Percentiles rank a stretch among this genome's conserved stretches.
These are phyloP conservation scores for Yamadazyma spencermartinsiae DNA, from an alignment of 1,139 yeast genomes.

Conservation along the genomic window DNA sequence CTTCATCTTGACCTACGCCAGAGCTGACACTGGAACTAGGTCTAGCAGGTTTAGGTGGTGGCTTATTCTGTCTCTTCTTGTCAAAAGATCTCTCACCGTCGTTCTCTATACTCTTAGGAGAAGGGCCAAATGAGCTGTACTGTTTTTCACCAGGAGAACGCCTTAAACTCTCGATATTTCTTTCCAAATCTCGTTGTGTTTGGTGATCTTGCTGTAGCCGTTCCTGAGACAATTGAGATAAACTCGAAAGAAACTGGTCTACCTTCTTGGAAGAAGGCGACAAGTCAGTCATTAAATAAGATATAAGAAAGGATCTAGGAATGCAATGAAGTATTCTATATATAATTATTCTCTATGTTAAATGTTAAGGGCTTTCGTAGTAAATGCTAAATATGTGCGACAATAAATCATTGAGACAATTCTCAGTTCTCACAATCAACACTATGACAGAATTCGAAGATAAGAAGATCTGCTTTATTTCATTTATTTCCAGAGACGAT, in stretches of 20 bases:
- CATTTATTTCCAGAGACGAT: conserved; percentile 56
- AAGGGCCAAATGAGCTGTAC: neutral
- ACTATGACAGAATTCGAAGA: conserved; percentile 13
- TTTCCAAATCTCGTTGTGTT: conserved; percentile 12
- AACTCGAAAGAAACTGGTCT: conserved; percentile 16
- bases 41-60: conserved; percentile 10
- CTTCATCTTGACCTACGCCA: neutral
- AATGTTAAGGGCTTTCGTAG: neutral
- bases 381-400: too few relatives aligned
- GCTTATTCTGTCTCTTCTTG: conserved; percentile 9
- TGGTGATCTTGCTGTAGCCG: conserved; percentile 14
- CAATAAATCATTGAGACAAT: too few relatives aligned
- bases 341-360: neutral
- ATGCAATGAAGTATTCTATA: too few relatives aligned
- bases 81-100: too few relatives aligned
- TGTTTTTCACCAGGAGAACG: neutral
- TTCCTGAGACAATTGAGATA: conserved; percentile 17
- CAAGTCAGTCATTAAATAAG: conserved; percentile 5
- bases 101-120: too few relatives aligned
- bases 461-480: conserved; percentile 41
- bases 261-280: conserved; percentile 17
- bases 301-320: too few relatives aligned
- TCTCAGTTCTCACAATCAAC: neutral
- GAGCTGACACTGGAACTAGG: conserved; percentile 4
- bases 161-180: conserved; percentile 7